Percentiles rank a stretch among this genome's conserved stretches.
Conservation (phyloP, 495 filamentous ascomycete genomes). For the Echria macrotheca region DNA sequence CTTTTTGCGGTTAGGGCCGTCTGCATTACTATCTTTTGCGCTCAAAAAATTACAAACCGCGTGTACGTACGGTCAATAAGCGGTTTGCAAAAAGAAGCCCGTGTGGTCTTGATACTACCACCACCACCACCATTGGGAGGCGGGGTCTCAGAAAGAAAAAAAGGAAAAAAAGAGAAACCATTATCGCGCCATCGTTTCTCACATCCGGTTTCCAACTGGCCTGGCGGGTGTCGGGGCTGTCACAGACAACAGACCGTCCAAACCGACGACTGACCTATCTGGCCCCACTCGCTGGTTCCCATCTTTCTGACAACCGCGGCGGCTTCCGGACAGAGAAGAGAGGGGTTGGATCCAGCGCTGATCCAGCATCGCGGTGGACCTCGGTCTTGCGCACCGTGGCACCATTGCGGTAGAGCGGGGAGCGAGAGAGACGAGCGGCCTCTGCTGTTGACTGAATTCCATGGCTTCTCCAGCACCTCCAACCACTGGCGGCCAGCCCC, state of each 20-base stretch:
- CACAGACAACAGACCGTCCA: not conserved
- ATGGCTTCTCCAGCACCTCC: not conserved
- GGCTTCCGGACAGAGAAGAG: not conserved
- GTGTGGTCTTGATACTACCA: not conserved
- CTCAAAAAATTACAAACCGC: slow-evolving; percentile 14
- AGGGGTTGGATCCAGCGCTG: not conserved
- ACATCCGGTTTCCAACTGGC: not conserved
- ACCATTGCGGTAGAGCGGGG: not conserved
- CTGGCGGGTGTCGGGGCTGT: not conserved
- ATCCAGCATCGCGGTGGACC: slow-evolving; percentile 1
- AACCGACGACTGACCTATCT: slow-evolving; percentile 1
- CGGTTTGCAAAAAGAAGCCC: slow-evolving; percentile 1
- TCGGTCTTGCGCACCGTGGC: slow-evolving; percentile 3
- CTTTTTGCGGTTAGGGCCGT: slow-evolving; percentile 15
- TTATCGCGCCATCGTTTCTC: not conserved
- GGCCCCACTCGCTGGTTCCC: not conserved
- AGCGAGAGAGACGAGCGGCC: not conserved
- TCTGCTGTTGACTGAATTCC: too few species aligned
- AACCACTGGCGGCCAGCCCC: slow-evolving; percentile 1
- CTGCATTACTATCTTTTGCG: slow-evolving; percentile 11
- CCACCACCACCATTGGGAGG: not conserved
- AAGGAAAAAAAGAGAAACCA: not conserved
- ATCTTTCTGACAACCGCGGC: not conserved
- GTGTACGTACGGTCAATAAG: slow-evolving; percentile 9
- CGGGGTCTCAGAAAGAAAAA: not conserved